Conservation (phyloP, 257 asterid genomes). For the Lycium barbarum region DNA sequence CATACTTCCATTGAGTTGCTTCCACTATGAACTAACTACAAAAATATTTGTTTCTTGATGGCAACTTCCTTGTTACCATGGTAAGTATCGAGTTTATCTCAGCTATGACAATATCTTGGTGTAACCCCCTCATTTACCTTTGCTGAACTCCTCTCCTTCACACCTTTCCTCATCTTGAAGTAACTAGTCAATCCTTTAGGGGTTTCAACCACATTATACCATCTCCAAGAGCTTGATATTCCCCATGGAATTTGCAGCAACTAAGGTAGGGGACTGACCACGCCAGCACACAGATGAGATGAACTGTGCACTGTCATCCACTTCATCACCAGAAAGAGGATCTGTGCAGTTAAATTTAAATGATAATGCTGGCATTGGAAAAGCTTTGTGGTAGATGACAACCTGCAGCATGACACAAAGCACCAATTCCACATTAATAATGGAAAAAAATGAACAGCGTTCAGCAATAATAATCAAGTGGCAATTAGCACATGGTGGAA, state of each 20-base stretch:
- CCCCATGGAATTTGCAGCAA: slow-evolving; percentile 97
- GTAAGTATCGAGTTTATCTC: not conserved
- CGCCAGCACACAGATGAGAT: slow-evolving; percentile 98
- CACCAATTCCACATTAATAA: slow-evolving; percentile 21
- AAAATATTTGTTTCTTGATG: slow-evolving; percentile 35
- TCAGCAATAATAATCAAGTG: not conserved
- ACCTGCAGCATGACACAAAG: slow-evolving; percentile 53
- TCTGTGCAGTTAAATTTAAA: slow-evolving; percentile 72
- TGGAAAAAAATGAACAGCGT: not conserved
- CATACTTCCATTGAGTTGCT: slow-evolving; percentile 31
- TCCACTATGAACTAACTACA: slow-evolving; percentile 35
- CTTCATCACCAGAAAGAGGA: slow-evolving; percentile 78
- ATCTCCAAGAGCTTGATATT: slow-evolving; percentile 87
- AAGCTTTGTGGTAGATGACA: slow-evolving; percentile 84
- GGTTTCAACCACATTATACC: slow-evolving; percentile 52
- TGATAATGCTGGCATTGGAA: slow-evolving; percentile 85
- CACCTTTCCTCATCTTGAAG: not conserved
- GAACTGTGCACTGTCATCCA: slow-evolving; percentile 77
- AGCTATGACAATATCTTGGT: not conserved
- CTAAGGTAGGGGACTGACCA: slow-evolving; percentile 80
- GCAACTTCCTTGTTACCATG: slow-evolving; percentile 20
- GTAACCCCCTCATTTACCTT: not conserved
- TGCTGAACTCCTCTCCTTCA: not conserved
- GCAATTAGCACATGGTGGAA: not conserved
- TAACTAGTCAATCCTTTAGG: not conserved